phyloP scores from a whole-genome alignment of 2,329 filamentous ascomycete species.

The Aspergillus ochraceus region DNA sequence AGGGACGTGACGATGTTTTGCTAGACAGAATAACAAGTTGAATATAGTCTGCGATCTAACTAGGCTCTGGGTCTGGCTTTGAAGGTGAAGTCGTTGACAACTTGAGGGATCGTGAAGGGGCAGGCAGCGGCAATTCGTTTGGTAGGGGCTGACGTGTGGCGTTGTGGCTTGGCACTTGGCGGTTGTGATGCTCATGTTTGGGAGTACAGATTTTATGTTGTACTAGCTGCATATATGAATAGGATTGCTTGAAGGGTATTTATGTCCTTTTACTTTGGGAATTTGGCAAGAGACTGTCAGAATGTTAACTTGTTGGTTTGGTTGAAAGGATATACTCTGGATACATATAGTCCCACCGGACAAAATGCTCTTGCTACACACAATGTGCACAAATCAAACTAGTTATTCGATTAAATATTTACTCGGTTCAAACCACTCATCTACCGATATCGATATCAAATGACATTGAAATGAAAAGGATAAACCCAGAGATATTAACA shows the following conservation, averaged over 20 bases:
- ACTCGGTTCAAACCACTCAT: not conserved
- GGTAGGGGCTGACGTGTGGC: constrained; percentile 28
- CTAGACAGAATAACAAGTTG: not conserved
- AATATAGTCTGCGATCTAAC: not conserved
- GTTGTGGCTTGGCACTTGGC: constrained; percentile 37
- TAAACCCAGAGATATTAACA: not conserved
- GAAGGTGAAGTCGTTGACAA: not conserved
- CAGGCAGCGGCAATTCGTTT: constrained; percentile 27
- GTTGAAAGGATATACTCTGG: too few species aligned
- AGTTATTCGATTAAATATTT: not conserved
- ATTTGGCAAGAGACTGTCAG: too few species aligned
- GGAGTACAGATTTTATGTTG: not conserved
- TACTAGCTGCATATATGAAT: not conserved
- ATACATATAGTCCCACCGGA: not conserved
- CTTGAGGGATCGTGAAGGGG: constrained; percentile 9
- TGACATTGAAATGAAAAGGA: not conserved
- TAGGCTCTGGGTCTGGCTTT: not conserved
- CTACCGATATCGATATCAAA: not conserved
- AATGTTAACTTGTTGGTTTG: too few species aligned
- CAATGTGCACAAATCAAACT: too few species aligned
- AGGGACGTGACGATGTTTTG: not conserved
- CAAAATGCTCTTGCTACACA: too few species aligned
- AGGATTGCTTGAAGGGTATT: too few species aligned
- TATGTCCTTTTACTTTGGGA: too few species aligned
- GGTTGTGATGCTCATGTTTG: not conserved